A percentile compares a stretch with the other conserved stretches of the same genome.
These are phyloP conservation scores for Arachis hypogaea DNA, from an alignment of 306 rosid species.

Conservation along the genomic window DNA sequence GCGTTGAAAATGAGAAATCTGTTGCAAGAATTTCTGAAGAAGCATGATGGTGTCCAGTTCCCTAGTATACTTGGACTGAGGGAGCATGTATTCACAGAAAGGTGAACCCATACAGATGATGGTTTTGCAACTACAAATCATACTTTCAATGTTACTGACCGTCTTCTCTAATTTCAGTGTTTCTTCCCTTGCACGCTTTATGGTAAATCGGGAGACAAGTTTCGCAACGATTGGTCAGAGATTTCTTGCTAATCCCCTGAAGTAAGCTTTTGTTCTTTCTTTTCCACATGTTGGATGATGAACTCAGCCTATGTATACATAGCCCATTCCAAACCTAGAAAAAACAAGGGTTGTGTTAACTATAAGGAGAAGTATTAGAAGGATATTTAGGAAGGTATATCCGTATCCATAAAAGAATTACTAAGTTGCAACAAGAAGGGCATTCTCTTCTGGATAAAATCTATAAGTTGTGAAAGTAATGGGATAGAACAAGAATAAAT, in stretches of 20 bases:
- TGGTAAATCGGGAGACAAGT: conserved; percentile 99
- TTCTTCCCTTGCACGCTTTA: conserved; percentile 99
- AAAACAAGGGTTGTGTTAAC: too few species aligned
- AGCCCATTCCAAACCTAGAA: too few species aligned
- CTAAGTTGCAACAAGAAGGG: too few species aligned
- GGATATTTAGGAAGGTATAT: too few species aligned
- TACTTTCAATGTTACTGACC: conserved; percentile 30
- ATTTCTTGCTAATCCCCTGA: conserved; percentile 93
- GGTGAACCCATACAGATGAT: conserved; percentile 44
- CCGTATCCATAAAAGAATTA: too few species aligned
- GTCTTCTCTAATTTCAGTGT: conserved; percentile 71
- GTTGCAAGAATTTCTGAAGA: conserved; percentile 88
- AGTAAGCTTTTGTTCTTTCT: conserved; percentile 54
- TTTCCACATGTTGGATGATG: conserved; percentile 11
- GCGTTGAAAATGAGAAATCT: conserved; percentile 97
- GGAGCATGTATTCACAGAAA: conserved; percentile 98
- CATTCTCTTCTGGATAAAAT: too few species aligned
- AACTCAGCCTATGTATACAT: too few species aligned
- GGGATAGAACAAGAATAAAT: too few species aligned
- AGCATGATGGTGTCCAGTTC: conserved; percentile 85
- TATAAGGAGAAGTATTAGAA: too few species aligned
- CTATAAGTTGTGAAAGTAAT: too few species aligned
- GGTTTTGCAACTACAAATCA: conserved; percentile 4
- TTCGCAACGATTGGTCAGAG: conserved; percentile 98
- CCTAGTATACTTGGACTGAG: conserved; percentile 98